Evolutionary conservation across 345 rosid genomes (phyloP).

Genomic region (Nasturtium officinale): DNA sequence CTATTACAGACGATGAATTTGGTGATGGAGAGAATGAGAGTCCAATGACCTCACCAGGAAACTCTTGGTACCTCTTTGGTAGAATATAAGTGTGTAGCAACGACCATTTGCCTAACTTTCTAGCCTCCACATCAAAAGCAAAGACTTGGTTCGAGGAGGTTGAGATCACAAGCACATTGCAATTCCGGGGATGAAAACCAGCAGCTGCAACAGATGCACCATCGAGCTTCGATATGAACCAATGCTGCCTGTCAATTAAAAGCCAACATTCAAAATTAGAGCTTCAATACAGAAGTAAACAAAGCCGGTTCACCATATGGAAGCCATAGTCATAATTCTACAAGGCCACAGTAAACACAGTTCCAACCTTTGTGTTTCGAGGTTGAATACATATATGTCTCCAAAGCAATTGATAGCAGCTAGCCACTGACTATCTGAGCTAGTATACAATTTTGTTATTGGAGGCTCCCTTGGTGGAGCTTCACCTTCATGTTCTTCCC

Average conservation of each 20-base stretch:
- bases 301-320: background rate
- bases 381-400: constrained; percentile 77
- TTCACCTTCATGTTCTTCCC: constrained; percentile 53
- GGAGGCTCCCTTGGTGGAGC: constrained; percentile 70
- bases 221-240: constrained; percentile 90
- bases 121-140: constrained; percentile 88
- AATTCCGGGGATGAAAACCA: constrained; percentile 78
- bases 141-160: constrained; percentile 86
- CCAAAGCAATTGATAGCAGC: constrained; percentile 95
- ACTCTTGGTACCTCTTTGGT: constrained; percentile 85
- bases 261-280: constrained; percentile 3
- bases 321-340: background rate
- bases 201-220: constrained; percentile 93
- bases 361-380: constrained; percentile 74
- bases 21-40: constrained; percentile 72
- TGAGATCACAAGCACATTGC: constrained; percentile 69
- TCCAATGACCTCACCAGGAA: constrained; percentile 95
- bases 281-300: background rate
- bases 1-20: constrained; percentile 58
- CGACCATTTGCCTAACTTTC: constrained; percentile 93
- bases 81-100: constrained; percentile 56
- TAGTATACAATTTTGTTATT: constrained; percentile 81
- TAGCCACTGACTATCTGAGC: constrained; percentile 91
- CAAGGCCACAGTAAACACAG: background rate
- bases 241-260: constrained; percentile 73